phyloP scores from a whole-genome alignment of 2,329 filamentous ascomycete species.

The Diaporthe aspalathi region DNA sequence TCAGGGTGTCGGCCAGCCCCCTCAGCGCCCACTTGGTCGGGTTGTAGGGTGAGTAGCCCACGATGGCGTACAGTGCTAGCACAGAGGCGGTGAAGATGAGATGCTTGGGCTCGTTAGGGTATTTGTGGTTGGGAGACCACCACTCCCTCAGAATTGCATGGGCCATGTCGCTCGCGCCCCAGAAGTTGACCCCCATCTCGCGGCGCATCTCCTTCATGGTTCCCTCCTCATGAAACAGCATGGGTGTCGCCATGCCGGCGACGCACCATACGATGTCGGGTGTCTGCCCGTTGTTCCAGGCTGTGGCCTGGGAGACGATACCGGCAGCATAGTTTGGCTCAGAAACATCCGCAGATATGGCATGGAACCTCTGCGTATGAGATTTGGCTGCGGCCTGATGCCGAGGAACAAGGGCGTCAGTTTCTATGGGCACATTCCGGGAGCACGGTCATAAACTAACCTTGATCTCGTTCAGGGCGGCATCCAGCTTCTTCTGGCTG shows the following conservation, averaged over 20 bases:
- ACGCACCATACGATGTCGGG: conserved; percentile 94
- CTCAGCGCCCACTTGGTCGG: conserved; percentile 89
- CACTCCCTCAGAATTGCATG: conserved; percentile 82
- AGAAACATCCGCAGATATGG: conserved; percentile 85
- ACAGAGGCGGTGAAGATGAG: conserved; percentile 89
- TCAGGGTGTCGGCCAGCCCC: conserved; percentile 83
- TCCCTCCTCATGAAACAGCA: conserved; percentile 83
- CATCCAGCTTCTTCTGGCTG: conserved; percentile 67
- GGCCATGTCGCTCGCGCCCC: conserved; percentile 85
- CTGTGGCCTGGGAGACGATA: conserved; percentile 76
- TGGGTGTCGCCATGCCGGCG: conserved; percentile 79
- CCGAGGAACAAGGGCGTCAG: conserved; percentile 47
- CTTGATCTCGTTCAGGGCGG: conserved; percentile 65
- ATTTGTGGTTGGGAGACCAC: conserved; percentile 64
- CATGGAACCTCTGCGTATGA: conserved; percentile 80
- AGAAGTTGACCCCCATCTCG: conserved; percentile 96
- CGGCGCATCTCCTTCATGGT: conserved; percentile 73
- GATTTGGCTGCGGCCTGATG: conserved; percentile 72
- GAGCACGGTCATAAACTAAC: conserved; percentile 49
- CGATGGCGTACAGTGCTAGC: conserved; percentile 78
- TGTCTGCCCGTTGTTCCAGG: conserved; percentile 79
- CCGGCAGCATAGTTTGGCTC: conserved; percentile 74
- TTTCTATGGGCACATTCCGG: background rate
- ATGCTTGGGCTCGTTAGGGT: conserved; percentile 70
- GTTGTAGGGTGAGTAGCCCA: conserved; percentile 86